A percentile compares a stretch with the other conserved stretches of the same genome.
Evolutionary conservation across 495 filamentous ascomycete genomes (phyloP).

Genomic region (Podospora conica): DNA sequence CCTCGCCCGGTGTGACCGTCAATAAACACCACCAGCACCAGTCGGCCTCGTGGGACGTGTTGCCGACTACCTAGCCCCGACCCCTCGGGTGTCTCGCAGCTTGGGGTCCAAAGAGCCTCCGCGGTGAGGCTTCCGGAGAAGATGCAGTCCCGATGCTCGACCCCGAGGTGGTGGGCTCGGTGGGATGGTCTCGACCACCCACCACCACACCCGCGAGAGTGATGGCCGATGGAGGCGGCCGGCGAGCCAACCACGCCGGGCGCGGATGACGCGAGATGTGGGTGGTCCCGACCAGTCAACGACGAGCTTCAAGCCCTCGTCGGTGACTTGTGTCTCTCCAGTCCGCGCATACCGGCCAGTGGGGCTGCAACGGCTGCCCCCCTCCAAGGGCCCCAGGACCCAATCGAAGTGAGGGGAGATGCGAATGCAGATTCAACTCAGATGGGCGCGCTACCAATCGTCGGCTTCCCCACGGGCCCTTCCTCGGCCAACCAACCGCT

Average conservation of each 20-base stretch:
- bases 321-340: conserved; percentile 7
- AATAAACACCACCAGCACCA: neutral
- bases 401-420: neutral
- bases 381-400: neutral
- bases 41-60: neutral
- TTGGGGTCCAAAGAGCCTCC: neutral
- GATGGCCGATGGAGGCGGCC: neutral
- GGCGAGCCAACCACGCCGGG: conserved; percentile 2
- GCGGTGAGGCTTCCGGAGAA: neutral
- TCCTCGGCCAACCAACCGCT: conserved; percentile 2
- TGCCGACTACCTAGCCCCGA: neutral
- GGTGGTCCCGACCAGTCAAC: conserved; percentile 8
- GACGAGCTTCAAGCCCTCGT: neutral
- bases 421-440: neutral
- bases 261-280: conserved; percentile 10
- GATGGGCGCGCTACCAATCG: neutral
- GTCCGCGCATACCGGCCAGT: conserved; percentile 1
- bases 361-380: neutral
- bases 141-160: neutral
- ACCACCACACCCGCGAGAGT: neutral
- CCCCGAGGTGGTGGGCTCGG: neutral
- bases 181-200: neutral
- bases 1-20: neutral
- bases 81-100: neutral
- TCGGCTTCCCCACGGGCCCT: neutral